Percentiles rank a stretch among this genome's conserved stretches.
phyloP scores from a whole-genome alignment of 2,329 filamentous ascomycete genomes.

The Remersonia thermophila region DNA sequence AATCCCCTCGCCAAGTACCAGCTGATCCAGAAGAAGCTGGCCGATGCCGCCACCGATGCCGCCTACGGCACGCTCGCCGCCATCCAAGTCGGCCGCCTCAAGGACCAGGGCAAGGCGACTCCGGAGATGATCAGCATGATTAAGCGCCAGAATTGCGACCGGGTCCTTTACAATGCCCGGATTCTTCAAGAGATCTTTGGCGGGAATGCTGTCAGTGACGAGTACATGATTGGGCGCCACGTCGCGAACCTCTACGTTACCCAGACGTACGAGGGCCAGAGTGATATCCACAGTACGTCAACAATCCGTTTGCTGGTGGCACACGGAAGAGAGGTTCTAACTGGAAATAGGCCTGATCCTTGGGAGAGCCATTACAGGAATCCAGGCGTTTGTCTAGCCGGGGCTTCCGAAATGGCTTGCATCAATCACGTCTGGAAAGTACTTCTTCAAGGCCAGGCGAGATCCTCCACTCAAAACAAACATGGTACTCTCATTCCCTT shows the following conservation, averaged over 20 bases:
- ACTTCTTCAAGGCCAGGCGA: too few relatives aligned
- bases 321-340: background rate
- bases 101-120: conserved; percentile 75
- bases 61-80: conserved; percentile 84
- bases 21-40: conserved; percentile 93
- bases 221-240: conserved; percentile 89
- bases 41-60: conserved; percentile 82
- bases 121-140: conserved; percentile 97
- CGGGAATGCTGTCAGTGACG: conserved; percentile 94
- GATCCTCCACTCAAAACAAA: too few relatives aligned
- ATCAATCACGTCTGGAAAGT: background rate
- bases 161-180: conserved; percentile 67
- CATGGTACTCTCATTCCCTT: too few relatives aligned
- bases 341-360: conserved; percentile 46
- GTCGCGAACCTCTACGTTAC: conserved; percentile 95
- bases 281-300: conserved; percentile 83
- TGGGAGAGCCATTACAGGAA: conserved; percentile 54
- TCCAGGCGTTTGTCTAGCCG: conserved; percentile 57
- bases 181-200: conserved; percentile 90
- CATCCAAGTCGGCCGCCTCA: conserved; percentile 81
- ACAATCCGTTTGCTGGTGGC: background rate
- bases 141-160: conserved; percentile 95
- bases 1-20: conserved; percentile 95
- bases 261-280: conserved; percentile 96
- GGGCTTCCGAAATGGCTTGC: conserved; percentile 35